phyloP scores from a whole-genome alignment of 2,329 filamentous ascomycete species.

The Pseudopithomyces chartarum region DNA sequence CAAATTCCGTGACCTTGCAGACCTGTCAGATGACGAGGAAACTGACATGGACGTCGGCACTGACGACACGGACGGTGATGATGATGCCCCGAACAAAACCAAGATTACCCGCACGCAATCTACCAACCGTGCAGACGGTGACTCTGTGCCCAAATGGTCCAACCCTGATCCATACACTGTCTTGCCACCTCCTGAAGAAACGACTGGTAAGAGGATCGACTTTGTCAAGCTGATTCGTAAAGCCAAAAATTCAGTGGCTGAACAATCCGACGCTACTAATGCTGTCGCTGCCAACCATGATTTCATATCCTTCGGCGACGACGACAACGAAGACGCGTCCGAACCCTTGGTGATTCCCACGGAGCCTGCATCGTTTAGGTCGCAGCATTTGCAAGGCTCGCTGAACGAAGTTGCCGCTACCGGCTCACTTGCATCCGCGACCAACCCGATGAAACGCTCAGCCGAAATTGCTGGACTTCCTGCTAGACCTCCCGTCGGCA shows the following conservation, averaged over 20 bases:
- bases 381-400: conserved; percentile 23
- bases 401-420: conserved; percentile 22
- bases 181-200: conserved; percentile 78
- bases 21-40: conserved; percentile 46
- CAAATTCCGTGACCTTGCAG: conserved; percentile 48
- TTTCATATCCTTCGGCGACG: conserved; percentile 85
- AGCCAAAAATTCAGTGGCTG: conserved; percentile 67
- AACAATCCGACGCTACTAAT: conserved; percentile 60
- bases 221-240: conserved; percentile 92
- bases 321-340: conserved; percentile 56
- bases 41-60: conserved; percentile 42
- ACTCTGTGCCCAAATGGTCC: conserved; percentile 77
- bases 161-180: conserved; percentile 94
- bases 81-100: conserved; percentile 24
- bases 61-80: conserved; percentile 26
- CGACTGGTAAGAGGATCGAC: conserved; percentile 76
- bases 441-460: not conserved
- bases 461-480: conserved; percentile 9
- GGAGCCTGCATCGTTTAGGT: not conserved
- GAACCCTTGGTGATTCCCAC: not conserved
- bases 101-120: conserved; percentile 30
- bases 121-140: conserved; percentile 30
- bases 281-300: conserved; percentile 64
- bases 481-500: conserved; percentile 7
- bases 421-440: conserved; percentile 10